Evolutionary conservation across 2,329 filamentous ascomycete genomes (phyloP), one percentile per base, ranked within the genome.

Genomic region (Monosporascus sp.): DNA sequence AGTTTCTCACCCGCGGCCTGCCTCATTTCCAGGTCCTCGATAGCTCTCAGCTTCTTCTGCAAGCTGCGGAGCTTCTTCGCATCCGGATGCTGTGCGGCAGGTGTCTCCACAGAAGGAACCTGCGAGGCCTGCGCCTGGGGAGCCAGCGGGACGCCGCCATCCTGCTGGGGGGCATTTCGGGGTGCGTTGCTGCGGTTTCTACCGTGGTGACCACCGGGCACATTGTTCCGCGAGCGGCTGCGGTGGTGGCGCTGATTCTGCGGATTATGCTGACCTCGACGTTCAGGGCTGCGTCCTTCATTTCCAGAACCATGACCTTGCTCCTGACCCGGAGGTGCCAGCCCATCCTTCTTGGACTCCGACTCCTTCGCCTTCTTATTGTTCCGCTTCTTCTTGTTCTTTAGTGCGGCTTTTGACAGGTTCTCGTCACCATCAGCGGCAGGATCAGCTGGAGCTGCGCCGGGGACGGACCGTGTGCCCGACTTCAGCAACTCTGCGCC

Each of bases 351-450:
- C 61, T 85, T 86, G 49, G 82, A 84, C 18, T 90, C 89, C 6
- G 78, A 81, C 47, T 94, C 91, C 68, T 92, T 94, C 50, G 83
- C 82, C 75, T 97, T 97, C 80, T 95, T 97, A 61, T 79, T 82
- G 59, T 89, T 89, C 62, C 94, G 84, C 82, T 97, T 97, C 84
- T 97, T 97, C 84, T 97, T 97, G 75, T 97, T 97, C 81, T 97
- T 97, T 63, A 90, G 77, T 14, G 89, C 91, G 51, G 88, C 84
- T 75, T 94, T 95, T 58, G 89, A 92, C 57, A 94, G 70, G 62
- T 81, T 86, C 62, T 89, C 89, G 56, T 91, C 88, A 69, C 80
- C 86, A 75, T 72, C 86, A 71, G 58, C 75, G 28, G 64, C 80
- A 37, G 81, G 77, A 55, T 87, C 84, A 5, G 81, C 80, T 26